Conservation (phyloP, 352 stramenopile genomes). For the Globisporangium cystogenes region DNA sequence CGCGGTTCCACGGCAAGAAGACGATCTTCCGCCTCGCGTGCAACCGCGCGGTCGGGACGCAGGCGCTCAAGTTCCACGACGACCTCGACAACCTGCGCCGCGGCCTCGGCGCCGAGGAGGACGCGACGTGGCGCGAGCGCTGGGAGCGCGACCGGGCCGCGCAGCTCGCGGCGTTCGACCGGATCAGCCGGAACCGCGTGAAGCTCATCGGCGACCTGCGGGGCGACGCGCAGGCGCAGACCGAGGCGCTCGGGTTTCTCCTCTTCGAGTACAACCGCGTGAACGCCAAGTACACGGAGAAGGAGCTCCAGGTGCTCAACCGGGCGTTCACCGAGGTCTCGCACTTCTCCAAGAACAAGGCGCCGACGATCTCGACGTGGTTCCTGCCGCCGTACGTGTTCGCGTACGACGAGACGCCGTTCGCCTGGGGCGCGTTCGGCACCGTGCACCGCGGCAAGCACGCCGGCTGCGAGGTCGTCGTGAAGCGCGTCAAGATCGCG, state of each 20-base stretch:
- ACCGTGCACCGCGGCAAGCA: neutral
- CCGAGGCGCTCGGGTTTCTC: conserved; percentile 4
- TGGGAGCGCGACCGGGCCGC: neutral
- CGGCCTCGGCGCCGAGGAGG: neutral
- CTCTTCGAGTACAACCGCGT: conserved; percentile 2
- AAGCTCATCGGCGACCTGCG: neutral
- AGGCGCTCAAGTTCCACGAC: neutral
- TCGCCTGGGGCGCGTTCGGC: neutral
- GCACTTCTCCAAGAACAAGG: neutral
- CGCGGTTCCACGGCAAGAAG: neutral
- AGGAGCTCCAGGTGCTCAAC: conserved; percentile 3
- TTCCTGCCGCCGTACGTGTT: conserved; percentile 7
- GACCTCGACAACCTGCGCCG: neutral
- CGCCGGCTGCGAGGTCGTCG: neutral
- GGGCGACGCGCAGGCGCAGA: neutral
- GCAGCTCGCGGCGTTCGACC: neutral
- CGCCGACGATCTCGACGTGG: neutral
- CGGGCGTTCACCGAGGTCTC: neutral
- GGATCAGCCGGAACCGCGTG: neutral
- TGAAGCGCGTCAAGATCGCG: neutral
- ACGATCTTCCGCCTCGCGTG: neutral
- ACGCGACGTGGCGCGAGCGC: neutral
- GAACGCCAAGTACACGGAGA: neutral
- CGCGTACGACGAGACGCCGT: neutral
- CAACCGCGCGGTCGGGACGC: neutral